Base-by-base conservation (phyloP, 805 yeast genomes). In the Wickerhamomyces bovis region DNA sequence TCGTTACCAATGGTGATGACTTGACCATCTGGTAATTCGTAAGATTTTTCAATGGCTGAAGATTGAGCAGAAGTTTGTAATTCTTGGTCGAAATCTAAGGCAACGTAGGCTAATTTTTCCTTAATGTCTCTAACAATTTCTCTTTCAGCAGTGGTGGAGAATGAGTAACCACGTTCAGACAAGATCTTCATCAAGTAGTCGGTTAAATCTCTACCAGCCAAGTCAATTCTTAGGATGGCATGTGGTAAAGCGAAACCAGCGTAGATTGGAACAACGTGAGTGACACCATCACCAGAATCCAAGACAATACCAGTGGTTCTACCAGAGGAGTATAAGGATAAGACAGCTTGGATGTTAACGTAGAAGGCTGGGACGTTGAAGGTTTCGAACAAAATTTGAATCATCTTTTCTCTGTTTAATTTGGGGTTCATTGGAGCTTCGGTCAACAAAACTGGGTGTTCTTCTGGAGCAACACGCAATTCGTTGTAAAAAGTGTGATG, bases 381-480 rank as follows among this genome's bases (percentile, higher is more conserved):
- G 60, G 98, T 94, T 82, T 94, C 99, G 70, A 94, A 94, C 82
- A 94, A 80, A 69, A 94, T 92, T 79, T 94, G 98, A 60, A 98
- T 92, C 98, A 94, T 94, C 85, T 94, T 94, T 81, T 94, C 98
- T 82, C 98, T 89, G 90, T 94, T 94, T 61, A 94, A 83, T 77
- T 92, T 94, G 70, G 99, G 99, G 80, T 94, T 94, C 89, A 89
- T 87, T 75, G 99, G 99, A 59, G 99, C 99, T 83, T 94, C 99
- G 60, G 99, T 94, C 77, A 94, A 84, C 72, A 94, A 78, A 65
- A 92, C 96, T 72, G 98, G 97, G 82, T 94, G 99, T 78, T 94
- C 99, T 77, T 94, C 99, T 75, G 98, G 98, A 52, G 97, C 97
- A 72, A 94, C 97, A 80, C 98, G 89, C 77, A 94, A 85, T 79